Evolutionary conservation across 495 filamentous ascomycete genomes (phyloP), one percentile per base, ranked within the genome.

Genomic region (Aspergillus avenaceus): DNA sequence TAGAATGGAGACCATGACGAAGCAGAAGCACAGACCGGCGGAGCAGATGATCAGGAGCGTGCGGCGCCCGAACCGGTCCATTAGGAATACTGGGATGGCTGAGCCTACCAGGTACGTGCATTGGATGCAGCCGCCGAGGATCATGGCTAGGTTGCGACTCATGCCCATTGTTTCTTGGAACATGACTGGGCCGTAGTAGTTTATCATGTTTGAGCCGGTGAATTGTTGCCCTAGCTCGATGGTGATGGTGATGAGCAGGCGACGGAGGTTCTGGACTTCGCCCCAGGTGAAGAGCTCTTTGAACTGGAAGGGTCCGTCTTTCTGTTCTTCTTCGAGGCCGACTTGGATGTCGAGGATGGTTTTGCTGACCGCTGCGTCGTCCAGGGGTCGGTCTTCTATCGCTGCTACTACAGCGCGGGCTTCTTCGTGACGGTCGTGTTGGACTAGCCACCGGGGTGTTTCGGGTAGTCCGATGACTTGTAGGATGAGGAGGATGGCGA

Each of bases 401-500:
- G 54, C 58, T 6, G 56, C 56, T 23, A 52, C 49, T 42, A 41
- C 58, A 38, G 45, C 64, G 46, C 45, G 64, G 40, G 78, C 78
- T 53, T 81, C 76, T 14, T 78, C 72, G 44, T 74, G 59, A 1
- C 75, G 66, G 38, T 74, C 77, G 42, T 79, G 70, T 19, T 74
- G 69, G 24, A 75, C 70, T 22, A 80, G 67, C 77, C 78, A 81
- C 42, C 76, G 65, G 48, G 83, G 71, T 34, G 77, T 78, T 59
- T 84, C 87, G 5, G 85, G 87, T 1, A 90, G 73, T 50, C 78
- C 78, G 12, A 70, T 61, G 68, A 87, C 84, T 27, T 79, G 74
- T 26, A 78, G 49, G 29, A 78, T 72, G 53, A 83, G 62, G 34
- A 74, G 64, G 51, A 82, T 53, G 23, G 80, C 77, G 59, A 84